A percentile compares a stretch with the other conserved stretches of the same genome.
Evolutionary conservation across 164 flowering plant species (phyloP).

Genomic region (Euptelea pleiosperma): DNA sequence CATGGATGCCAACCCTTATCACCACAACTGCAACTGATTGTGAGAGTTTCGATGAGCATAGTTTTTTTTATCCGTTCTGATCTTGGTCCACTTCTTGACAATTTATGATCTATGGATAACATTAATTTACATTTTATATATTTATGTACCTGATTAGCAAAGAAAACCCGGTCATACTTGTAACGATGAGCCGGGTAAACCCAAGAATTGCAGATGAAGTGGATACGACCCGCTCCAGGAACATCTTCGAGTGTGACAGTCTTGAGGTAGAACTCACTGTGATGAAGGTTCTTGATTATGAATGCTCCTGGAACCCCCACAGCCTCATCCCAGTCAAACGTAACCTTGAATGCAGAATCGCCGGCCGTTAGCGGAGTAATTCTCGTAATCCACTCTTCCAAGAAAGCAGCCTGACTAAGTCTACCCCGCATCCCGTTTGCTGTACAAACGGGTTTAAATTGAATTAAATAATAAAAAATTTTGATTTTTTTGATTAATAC

Average conservation of each 20-base stretch:
- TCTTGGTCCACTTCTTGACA: no score
- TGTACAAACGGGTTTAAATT: no score
- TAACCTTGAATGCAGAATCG: constrained; percentile 38
- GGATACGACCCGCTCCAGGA: constrained; percentile 52
- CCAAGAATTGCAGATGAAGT: constrained; percentile 87
- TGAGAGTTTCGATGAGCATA: no score
- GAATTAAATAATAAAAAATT: no score
- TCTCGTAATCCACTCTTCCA: constrained; percentile 65
- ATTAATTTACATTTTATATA: no score
- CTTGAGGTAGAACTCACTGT: constrained; percentile 66
- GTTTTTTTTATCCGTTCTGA: no score
- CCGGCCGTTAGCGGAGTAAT: constrained; percentile 33
- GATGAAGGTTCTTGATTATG: constrained; percentile 63
- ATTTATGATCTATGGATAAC: no score
- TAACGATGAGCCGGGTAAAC: constrained; percentile 60
- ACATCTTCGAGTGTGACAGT: constrained; percentile 57
- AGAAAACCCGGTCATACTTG: constrained; percentile 36
- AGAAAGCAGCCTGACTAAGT: constrained; percentile 46
- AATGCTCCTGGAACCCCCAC: constrained; percentile 76
- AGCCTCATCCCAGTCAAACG: constrained; percentile 63
- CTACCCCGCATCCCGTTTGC: constrained; percentile 36
- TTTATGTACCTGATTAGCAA: constrained; percentile 24
- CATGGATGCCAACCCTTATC: no score
- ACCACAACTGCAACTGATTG: no score
- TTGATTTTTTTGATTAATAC: no score